Base-by-base conservation (phyloP, 2,329 filamentous ascomycete species). In the Magnaporthales sp. region DNA sequence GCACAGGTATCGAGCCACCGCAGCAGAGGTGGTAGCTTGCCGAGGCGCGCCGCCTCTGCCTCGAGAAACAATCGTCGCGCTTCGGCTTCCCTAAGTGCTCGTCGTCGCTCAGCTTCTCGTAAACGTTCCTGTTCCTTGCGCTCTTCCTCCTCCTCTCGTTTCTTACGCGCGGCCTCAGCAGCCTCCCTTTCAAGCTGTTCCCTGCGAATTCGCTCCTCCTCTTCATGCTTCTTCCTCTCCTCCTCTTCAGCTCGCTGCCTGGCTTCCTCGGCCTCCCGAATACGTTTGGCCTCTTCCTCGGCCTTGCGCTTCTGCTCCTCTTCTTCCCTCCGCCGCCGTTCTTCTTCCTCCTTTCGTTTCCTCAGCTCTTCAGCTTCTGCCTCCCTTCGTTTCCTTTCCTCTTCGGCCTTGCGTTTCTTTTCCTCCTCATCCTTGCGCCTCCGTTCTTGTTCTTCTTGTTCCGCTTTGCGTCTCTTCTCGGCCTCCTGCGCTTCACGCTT, bases 1-100 rank as follows among this genome's bases (percentile, higher is more conserved):
- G 79, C 72, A 63, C 79, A 81, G 24, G 74, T 75, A 66, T 87
- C 82, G 27, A 90, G 80, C 86, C 87, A 89, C 63, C 82, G 83
- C 61, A 90, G 74, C 38, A 89, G 76, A 54, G 85, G 81, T 4
- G 87, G 87, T 22, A 89, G 74, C 70, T 84, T 87, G 54, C 82
- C 80, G 30, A 89, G 72, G 19, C 85, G 82, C 32, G 78, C 75
- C 30, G 80, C 80, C 70, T 87, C 84, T 72, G 85, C 79, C 71
- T 89, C 84, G 69, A 85, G 80, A 29, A 79, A 81, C 13, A 82
- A 72, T 62, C 82, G 80, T 66, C 79, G 80, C 67, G 80, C 76
- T 69, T 86, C 84, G 4, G 81, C 82, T 74, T 86, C 83, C 31
- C 79, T 79, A 13, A 81, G 81, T 58, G 69, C 71, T 10, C 73